These are phyloP conservation scores for Chytriomyces sp. DNA, from an alignment of 192 early-diverging fungal genomes.

Conservation along the genomic window DNA sequence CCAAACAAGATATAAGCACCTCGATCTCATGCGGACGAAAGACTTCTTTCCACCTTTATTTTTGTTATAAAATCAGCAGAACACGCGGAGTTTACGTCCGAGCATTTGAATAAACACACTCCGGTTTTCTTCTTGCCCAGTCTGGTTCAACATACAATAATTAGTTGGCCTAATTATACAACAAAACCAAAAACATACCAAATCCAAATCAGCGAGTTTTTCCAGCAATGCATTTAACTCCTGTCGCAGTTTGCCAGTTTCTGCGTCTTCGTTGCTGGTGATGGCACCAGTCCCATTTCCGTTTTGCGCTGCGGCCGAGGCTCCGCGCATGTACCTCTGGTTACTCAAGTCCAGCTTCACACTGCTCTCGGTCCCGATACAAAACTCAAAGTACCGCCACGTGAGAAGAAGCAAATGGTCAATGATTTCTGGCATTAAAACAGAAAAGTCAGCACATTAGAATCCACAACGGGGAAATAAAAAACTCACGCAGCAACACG, in stretches of 20 bases:
- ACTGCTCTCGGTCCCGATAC: neutral
- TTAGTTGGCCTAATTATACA: neutral
- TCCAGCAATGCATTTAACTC: slow-evolving; percentile 3
- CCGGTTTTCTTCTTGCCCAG: slow-evolving; percentile 41
- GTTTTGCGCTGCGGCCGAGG: neutral
- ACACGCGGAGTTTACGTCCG: slow-evolving; percentile 12
- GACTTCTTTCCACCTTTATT: neutral
- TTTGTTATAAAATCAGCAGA: neutral
- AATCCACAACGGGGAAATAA: neutral
- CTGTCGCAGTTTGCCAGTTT: neutral
- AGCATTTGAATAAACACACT: slow-evolving; percentile 17
- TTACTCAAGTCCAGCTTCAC: neutral
- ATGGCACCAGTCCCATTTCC: neutral
- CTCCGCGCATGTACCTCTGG: slow-evolving; percentile 11
- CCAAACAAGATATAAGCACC: slow-evolving; percentile 9
- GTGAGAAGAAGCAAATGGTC: slow-evolving; percentile 11
- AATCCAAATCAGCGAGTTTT: slow-evolving; percentile 2
- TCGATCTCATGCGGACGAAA: slow-evolving; percentile 12
- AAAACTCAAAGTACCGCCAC: slow-evolving; percentile 31
- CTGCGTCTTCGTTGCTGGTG: neutral
- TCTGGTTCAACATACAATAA: neutral
- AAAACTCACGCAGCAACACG: slow-evolving; percentile 28
- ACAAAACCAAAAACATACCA: slow-evolving; percentile 11
- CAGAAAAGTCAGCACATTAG: too few relatives aligned
- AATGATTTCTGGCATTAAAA: slow-evolving; percentile 8